Base-by-base conservation (phyloP, 176 grass and related monocot genomes). In the Saccharum officinarum region DNA sequence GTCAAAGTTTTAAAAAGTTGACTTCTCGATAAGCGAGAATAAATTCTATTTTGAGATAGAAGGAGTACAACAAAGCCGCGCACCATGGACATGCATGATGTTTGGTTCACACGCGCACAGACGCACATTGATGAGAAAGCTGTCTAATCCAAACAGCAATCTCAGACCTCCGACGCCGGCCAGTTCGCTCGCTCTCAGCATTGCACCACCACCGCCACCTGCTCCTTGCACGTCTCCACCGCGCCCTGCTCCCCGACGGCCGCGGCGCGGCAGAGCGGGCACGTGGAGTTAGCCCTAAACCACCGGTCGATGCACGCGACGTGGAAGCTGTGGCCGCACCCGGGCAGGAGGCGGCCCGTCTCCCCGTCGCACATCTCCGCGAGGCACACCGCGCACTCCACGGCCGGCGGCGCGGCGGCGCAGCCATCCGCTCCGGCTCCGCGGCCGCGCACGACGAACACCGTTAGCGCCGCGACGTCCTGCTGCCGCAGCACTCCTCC, bases 361-460 rank as follows among this genome's bases (percentile, higher is more conserved):
- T 87, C 89, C 16, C 89, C 87, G 55, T 80, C 81, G 46, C n/a
- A 52, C 30, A 94, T 77, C 67, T 92, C 76, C 1, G 78, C 71
- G 15, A 94, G 80, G 75, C 92, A 94, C 67, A 94, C 92, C 18
- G 87, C 72, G 83, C 92, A 94, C 76, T 92, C 89, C 66, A 81
- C 55, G 2, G 9, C 13, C 28, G 28, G 28, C 10, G 46, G 65
- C 38, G 45, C 45, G 13, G 12, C 45, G 13, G 13, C 12, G 12
- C 45, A 12, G 13, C 0, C 39, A 41, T 41, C 45, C 1, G 13
- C 12, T 4, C 5, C 22, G 16, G 16, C 64, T 17, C 28, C 39
- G 34, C 87, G 83, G 34, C 34, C 34, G 45, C 13, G 45, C 49
- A 92, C 66, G 52, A 85, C 52, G 52, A 57, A 89, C 60, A 92